Conservation (phyloP, 2,329 filamentous ascomycete species). For the Pseudogymnoascus sp. region DNA sequence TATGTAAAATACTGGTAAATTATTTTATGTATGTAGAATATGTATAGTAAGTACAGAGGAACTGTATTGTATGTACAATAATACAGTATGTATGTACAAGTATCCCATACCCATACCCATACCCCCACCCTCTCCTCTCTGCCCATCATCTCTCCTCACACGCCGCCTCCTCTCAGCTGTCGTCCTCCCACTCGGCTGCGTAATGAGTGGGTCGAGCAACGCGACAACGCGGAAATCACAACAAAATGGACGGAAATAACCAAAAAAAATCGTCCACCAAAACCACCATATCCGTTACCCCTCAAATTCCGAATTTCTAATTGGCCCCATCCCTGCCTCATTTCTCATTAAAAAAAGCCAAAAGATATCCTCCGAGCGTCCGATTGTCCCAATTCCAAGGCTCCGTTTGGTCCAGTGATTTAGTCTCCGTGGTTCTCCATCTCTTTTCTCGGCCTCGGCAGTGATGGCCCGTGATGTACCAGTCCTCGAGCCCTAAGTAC, state of each 20-base stretch:
- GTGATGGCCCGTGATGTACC: not conserved
- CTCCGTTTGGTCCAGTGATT: not conserved
- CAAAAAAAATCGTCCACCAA: not conserved
- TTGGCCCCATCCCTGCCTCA: not conserved
- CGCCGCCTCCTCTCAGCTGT: not conserved
- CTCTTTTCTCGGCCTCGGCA: not conserved
- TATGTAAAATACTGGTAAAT: not conserved
- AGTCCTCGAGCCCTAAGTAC: not conserved
- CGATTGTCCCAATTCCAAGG: not conserved
- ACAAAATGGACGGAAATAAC: not conserved
- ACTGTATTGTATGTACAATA: too few species aligned
- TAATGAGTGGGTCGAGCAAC: not conserved
- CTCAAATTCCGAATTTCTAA: not conserved
- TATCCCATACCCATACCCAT: not conserved
- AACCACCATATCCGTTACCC: not conserved
- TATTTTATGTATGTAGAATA: not conserved
- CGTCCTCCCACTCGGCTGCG: not conserved
- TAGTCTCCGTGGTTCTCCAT: not conserved
- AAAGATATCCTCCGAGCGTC: not conserved
- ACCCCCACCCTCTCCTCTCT: not conserved
- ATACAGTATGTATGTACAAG: not conserved
- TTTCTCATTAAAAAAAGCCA: not conserved
- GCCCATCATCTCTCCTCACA: not conserved
- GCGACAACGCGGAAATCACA: not conserved
- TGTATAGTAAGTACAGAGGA: not conserved